Percentiles rank a stretch among this genome's conserved stretches.
Conservation (phyloP, 2,329 filamentous ascomycete genomes). For the Alternaria arborescens region DNA sequence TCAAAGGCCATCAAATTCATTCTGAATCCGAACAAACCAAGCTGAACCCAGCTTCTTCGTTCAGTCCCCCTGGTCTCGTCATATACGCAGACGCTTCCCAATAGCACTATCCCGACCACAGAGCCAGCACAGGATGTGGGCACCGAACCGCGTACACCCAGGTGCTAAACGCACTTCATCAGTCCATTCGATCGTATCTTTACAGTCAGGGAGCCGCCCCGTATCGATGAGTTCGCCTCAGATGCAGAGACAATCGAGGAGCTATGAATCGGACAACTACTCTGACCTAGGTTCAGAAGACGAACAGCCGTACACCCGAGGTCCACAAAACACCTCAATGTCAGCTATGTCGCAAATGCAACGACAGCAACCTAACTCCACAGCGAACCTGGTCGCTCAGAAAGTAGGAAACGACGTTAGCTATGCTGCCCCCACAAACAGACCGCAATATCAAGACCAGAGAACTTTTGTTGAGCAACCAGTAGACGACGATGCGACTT, state of each 20-base stretch:
- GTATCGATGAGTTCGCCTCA: constrained; percentile 30
- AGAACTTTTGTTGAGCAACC: constrained; percentile 19
- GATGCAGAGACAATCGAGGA: constrained; percentile 28
- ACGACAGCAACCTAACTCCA: constrained; percentile 26
- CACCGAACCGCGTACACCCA: constrained; percentile 36
- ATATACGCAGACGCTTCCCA: neutral
- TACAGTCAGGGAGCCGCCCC: constrained; percentile 27
- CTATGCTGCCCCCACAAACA: constrained; percentile 21
- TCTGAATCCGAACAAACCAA: neutral
- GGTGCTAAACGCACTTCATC: constrained; percentile 41
- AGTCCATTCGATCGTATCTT: constrained; percentile 42
- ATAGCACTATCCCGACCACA: neutral
- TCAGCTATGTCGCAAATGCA: constrained; percentile 41
- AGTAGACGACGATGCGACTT: constrained; percentile 44
- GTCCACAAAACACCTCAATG: constrained; percentile 27
- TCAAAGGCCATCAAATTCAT: neutral
- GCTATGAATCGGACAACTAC: constrained; percentile 46
- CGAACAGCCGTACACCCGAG: constrained; percentile 24
- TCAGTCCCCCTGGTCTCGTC: neutral
- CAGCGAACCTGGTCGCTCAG: constrained; percentile 34
- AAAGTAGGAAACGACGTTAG: constrained; percentile 32
- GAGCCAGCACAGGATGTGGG: constrained; percentile 42
- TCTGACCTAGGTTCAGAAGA: constrained; percentile 43
- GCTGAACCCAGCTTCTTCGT: constrained; percentile 7
- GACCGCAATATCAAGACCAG: constrained; percentile 21